A percentile compares a stretch with the other conserved stretches of the same genome.
These are phyloP conservation scores for Fusarium sororula DNA, from an alignment of 2,329 filamentous ascomycete species.

Conservation along the genomic window DNA sequence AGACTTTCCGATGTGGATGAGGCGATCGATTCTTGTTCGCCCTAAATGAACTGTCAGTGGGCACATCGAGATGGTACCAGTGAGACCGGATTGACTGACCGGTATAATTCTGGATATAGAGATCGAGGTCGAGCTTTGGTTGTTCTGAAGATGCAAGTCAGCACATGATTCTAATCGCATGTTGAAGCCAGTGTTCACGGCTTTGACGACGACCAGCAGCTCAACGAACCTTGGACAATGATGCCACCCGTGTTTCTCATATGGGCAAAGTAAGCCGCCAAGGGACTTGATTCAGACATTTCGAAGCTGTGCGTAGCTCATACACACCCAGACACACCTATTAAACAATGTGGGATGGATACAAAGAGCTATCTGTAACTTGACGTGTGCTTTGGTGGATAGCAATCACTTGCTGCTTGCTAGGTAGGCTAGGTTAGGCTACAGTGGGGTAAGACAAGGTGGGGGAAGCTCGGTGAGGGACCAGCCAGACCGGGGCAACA, in stretches of 20 bases:
- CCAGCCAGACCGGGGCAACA: neutral
- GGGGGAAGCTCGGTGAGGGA: conserved; percentile 1
- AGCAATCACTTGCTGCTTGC: conserved; percentile 8
- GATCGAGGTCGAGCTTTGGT: conserved; percentile 90
- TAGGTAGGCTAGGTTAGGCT: conserved; percentile 13
- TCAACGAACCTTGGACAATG: conserved; percentile 57
- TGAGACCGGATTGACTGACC: conserved; percentile 59
- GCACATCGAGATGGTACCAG: neutral
- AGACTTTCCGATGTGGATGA: conserved; percentile 81
- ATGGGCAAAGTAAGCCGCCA: conserved; percentile 56
- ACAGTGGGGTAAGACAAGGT: conserved; percentile 19
- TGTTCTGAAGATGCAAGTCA: conserved; percentile 60
- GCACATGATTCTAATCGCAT: neutral
- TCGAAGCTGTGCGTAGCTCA: conserved; percentile 17
- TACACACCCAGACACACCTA: neutral
- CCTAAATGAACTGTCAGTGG: conserved; percentile 59
- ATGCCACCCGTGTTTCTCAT: conserved; percentile 57
- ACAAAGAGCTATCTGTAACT: conserved; percentile 33
- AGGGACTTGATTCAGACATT: conserved; percentile 50
- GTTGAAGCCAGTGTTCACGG: neutral
- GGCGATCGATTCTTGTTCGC: conserved; percentile 80
- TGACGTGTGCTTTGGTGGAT: conserved; percentile 30
- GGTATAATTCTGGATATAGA: conserved; percentile 88
- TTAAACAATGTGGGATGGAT: conserved; percentile 7
- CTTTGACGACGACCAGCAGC: neutral